Evolutionary conservation across 164 flowering plant species (phyloP), one percentile per base, ranked within the genome.

Genomic region (Macadamia integrifolia): DNA sequence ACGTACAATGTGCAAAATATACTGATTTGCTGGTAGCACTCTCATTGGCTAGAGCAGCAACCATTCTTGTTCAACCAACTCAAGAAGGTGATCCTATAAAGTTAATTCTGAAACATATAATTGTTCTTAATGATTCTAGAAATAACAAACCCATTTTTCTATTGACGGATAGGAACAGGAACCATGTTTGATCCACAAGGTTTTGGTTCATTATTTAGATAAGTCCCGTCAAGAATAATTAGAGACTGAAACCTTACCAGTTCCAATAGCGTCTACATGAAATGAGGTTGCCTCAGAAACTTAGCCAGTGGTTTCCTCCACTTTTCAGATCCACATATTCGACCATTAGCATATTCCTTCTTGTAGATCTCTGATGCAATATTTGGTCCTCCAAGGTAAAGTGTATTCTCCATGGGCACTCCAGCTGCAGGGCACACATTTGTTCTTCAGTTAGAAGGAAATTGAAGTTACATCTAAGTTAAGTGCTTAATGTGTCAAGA

Each of bases 11-110:
- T 30, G 98, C 96, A 82, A 93, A 92, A 78, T 92, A 90, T 14
- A 92, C 97, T 30, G 98, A 84, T 79, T 92, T 90, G 85, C 97
- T 92, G 42, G 98, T 92, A 60, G 98, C 98, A 81, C 97, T 92
- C 80, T 92, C 98, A 61, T 92, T 92, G 46, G 98, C 90, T 52
- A 92, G 80, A 69, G 95, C 89, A n/a, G 95, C 98, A 53, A 90
- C 86, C 94, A 92, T 92, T 74, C 97, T 97, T 90, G 80, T 53
- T n/a, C 58, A 61, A 64, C n/a, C 18, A 65, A 49, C 52, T 46
- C 1, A 14, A 14, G 72, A 65, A 64, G 1, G 6, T 28, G 46
- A n/a, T 62, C 6, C 17, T 62, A 8, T 43, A 17, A 57, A 10
- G 46, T 28, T 12, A 70, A 43, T 9, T n/a, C 32, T 17, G 13